Base-by-base conservation (phyloP, 2,329 filamentous ascomycete species). In the Penicillium rolfsii region DNA sequence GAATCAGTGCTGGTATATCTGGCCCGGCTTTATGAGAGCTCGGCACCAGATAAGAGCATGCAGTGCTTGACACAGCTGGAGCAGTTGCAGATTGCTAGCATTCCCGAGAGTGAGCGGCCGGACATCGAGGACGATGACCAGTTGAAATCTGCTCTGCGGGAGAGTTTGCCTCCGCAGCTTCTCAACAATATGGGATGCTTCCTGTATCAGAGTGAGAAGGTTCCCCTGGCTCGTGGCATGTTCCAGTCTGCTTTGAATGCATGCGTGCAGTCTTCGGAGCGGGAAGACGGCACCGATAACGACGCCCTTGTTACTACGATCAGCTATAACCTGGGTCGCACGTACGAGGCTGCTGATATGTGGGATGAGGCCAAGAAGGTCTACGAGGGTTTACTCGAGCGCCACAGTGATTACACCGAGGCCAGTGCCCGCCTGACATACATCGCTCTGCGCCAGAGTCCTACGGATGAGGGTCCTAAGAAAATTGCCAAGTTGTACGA, bases 101-200 rank as follows among this genome's bases (percentile, higher is more conserved):
- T 96, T 45, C 85, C 88, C 0, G 83, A 89, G 19, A 87, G 89
- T 11, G 89, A 93, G 52, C 82, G 84, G 26, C 88, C 89, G 0
- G 78, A 85, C 36, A 75, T 79, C 2, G 83, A 86, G 19, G 87
- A 91, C 56, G 85, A 89, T 60, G 83, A 81, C 3, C 83, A 85
- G 33, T 78, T 75, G 56, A 77, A 74, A 46, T 68, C 86, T 59
- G 85, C 85, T 58, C 82, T 96, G 30, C 88, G 93, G 57, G 91
- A 93, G 72, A 83, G 89, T 60, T 81, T 99, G 1, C 91, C 93
- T 1, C 95, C 95, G 4, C 93, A 97, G 72, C 83, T 98, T 2
- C 84, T 99, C 46, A 99, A 98, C 82, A 99, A 99, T 74, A 96
- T 98, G 74, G 95, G 91, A 5, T 97, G 93, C 76, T 98, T 98